A percentile compares a stretch with the other conserved stretches of the same genome.
Evolutionary conservation across 768 basidiomycete species (phyloP).

Genomic region (Pholiota conissans): DNA sequence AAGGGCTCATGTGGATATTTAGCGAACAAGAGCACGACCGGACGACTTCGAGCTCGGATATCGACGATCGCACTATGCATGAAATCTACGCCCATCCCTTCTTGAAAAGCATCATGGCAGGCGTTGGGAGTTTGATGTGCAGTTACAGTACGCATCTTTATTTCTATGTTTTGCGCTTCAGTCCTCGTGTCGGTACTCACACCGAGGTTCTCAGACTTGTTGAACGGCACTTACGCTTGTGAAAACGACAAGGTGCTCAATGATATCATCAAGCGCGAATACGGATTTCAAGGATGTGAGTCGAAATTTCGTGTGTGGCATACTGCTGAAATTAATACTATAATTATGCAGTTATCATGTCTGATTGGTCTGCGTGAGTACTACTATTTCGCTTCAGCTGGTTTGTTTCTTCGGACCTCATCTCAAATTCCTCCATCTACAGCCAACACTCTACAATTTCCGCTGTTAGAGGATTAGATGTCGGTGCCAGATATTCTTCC

Average conservation of each 20-base stretch:
- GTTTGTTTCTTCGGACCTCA: no score
- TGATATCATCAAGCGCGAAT: conserved; percentile 73
- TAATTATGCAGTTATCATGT: conserved; percentile 56
- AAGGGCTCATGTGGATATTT: not conserved
- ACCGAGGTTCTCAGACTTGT: conserved; percentile 48
- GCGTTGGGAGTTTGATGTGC: conserved; percentile 75
- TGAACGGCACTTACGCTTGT: conserved; percentile 75
- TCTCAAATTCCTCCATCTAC: not conserved
- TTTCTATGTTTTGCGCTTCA: no score
- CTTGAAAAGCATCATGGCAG: conserved; percentile 71
- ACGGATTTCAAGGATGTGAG: conserved; percentile 75
- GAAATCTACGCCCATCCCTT: conserved; percentile 75
- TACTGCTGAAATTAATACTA: no score
- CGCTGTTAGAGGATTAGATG: conserved; percentile 63
- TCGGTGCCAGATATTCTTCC: conserved; percentile 18
- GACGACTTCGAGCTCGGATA: conserved; percentile 56
- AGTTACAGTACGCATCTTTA: conserved; percentile 57
- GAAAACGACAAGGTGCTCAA: conserved; percentile 73
- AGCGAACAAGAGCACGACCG: conserved; percentile 73
- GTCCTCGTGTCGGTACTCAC: no score
- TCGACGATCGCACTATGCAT: conserved; percentile 80
- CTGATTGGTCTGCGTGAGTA: conserved; percentile 68
- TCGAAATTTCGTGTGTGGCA: no score
- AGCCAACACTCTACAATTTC: conserved; percentile 50
- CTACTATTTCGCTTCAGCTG: not conserved